Conservation (phyloP, 202 grass and related monocot genomes). For the Carex sylvatica region DNA sequence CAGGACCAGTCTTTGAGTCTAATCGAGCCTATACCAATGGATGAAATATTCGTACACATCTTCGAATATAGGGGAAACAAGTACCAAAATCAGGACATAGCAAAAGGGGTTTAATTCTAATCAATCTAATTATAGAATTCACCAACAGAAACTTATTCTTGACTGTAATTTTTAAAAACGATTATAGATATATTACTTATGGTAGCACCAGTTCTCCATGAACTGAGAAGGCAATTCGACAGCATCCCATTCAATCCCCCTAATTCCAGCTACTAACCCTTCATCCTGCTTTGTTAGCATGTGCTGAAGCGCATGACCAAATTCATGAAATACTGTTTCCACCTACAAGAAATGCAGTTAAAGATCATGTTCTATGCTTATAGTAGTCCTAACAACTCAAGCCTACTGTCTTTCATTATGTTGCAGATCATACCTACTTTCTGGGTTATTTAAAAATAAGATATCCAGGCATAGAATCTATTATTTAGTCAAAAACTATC, state of each 20-base stretch:
- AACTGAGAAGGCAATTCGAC: conserved; percentile 96
- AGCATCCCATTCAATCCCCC: conserved; percentile 97
- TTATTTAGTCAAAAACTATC: not conserved
- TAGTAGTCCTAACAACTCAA: conserved; percentile 5
- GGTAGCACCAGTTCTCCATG: conserved; percentile 99
- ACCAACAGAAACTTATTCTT: not conserved
- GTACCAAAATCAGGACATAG: not conserved
- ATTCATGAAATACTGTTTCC: conserved; percentile 99
- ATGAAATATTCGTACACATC: not conserved
- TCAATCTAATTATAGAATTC: not conserved
- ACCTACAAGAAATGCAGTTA: conserved; percentile 44
- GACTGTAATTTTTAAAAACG: conserved; percentile 14
- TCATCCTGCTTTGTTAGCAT: conserved; percentile 99
- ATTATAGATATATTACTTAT: conserved; percentile 54
- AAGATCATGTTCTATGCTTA: not conserved
- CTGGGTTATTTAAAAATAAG: not conserved
- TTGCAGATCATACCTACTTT: not conserved
- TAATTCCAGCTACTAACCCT: conserved; percentile 86
- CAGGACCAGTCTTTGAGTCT: not conserved
- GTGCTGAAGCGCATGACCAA: conserved; percentile 97
- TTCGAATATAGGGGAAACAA: not conserved
- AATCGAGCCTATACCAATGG: not conserved
- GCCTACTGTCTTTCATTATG: not conserved
- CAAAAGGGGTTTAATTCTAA: not conserved
- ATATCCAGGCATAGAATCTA: not conserved